phyloP scores from a whole-genome alignment of 495 filamentous ascomycete genomes.

The Trichoderma asperelloides region DNA sequence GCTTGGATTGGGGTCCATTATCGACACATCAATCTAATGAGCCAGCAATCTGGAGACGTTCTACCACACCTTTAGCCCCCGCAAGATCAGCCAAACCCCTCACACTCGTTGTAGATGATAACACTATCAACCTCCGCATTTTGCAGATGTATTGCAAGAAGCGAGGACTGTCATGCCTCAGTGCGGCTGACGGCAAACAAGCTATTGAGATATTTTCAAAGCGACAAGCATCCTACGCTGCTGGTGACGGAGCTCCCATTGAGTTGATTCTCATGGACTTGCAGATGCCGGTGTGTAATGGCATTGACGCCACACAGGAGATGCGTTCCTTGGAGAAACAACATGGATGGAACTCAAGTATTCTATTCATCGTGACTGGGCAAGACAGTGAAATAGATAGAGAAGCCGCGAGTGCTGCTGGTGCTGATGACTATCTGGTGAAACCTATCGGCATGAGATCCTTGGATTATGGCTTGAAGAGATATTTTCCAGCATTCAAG shows the following conservation, averaged over 20 bases:
- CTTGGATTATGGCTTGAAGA: slow-evolving; percentile 1
- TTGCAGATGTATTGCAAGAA: slow-evolving; percentile 15
- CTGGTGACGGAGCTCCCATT: background rate
- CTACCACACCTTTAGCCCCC: background rate
- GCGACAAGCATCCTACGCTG: background rate
- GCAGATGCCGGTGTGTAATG: slow-evolving; percentile 15
- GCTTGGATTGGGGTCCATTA: no score
- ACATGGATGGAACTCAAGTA: background rate
- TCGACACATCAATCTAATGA: no score
- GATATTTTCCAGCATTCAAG: background rate
- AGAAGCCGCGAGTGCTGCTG: slow-evolving; percentile 5
- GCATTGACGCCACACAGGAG: slow-evolving; percentile 11
- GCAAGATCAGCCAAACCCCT: background rate
- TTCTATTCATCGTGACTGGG: slow-evolving; percentile 15
- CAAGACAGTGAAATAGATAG: slow-evolving; percentile 14
- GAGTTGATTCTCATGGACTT: slow-evolving; percentile 15
- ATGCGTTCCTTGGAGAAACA: slow-evolving; percentile 11
- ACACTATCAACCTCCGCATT: slow-evolving; percentile 14
- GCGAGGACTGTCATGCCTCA: slow-evolving; percentile 10
- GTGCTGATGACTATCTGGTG: slow-evolving; percentile 11
- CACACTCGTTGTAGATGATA: slow-evolving; percentile 14
- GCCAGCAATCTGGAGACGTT: background rate
- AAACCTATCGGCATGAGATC: slow-evolving; percentile 11
- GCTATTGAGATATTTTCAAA: slow-evolving; percentile 9
- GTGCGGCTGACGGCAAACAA: slow-evolving; percentile 11